A percentile compares a stretch with the other conserved stretches of the same genome.
Evolutionary conservation across 2,329 filamentous ascomycete genomes (phyloP).

Genomic region (Colletotrichum australisinense): DNA sequence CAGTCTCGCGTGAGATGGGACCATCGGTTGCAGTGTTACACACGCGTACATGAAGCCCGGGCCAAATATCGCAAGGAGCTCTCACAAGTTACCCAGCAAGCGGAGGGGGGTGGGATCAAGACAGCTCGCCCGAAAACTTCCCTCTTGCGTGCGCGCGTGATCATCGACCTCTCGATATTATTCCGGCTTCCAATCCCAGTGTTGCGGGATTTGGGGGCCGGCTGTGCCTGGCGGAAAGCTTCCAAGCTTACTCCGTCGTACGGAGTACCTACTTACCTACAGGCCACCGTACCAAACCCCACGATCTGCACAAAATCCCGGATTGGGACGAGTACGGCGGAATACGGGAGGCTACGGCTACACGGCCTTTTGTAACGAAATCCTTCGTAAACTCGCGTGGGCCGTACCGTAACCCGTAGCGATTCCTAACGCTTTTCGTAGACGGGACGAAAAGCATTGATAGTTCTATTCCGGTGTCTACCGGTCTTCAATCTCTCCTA

Average conservation of each 20-base stretch:
- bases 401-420: not conserved
- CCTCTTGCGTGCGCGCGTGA: constrained; percentile 14
- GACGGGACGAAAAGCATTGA: not conserved
- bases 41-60: too few relatives aligned
- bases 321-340: not conserved
- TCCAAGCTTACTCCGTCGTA: not conserved
- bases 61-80: not conserved
- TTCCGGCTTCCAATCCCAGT: not conserved
- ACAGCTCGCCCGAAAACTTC: not conserved
- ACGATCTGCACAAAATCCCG: constrained; percentile 7
- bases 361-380: not conserved
- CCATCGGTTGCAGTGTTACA: constrained; percentile 12
- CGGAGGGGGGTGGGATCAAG: constrained; percentile 19
- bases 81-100: too few relatives aligned
- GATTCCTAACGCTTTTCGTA: constrained; percentile 10
- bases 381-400: constrained; percentile 15
- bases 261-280: too few relatives aligned
- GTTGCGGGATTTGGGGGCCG: constrained; percentile 25
- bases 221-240: constrained; percentile 9
- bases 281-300: not conserved
- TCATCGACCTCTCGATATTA: not conserved
- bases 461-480: not conserved
- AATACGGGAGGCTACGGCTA: not conserved
- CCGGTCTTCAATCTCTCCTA: not conserved
- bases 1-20: constrained; percentile 24